Conservation (phyloP, 345 rosid species). For the Moricandia arvensis region DNA sequence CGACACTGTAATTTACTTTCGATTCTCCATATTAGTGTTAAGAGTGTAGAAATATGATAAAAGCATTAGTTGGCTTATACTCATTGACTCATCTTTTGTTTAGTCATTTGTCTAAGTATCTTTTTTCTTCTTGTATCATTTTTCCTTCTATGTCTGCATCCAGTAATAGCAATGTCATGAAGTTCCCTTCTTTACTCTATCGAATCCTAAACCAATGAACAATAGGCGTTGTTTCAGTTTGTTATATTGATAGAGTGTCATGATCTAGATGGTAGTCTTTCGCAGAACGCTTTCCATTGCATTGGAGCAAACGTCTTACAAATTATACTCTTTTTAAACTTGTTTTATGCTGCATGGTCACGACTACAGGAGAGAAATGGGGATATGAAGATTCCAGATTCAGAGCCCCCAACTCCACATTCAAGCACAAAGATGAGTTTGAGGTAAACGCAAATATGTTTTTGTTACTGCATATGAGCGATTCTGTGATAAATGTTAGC, state of each 20-base stretch:
- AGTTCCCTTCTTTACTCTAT: neutral
- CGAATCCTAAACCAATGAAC: neutral
- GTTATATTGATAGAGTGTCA: neutral
- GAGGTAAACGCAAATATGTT: conserved; percentile 53
- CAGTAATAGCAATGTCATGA: neutral
- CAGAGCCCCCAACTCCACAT: conserved; percentile 96
- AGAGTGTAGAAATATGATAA: neutral
- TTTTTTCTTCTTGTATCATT: neutral
- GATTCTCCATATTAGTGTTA: neutral
- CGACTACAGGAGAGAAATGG: conserved; percentile 79
- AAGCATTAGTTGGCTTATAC: neutral
- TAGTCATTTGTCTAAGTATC: neutral
- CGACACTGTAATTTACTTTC: conserved; percentile 31
- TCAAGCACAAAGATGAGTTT: conserved; percentile 75
- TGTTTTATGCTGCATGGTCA: conserved; percentile 16
- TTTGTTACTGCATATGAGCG: conserved; percentile 1
- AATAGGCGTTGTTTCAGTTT: neutral
- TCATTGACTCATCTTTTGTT: neutral
- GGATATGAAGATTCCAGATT: conserved; percentile 75
- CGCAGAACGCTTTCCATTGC: neutral
- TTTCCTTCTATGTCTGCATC: conserved; percentile 1
- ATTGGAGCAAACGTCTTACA: neutral
- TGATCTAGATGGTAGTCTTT: neutral
- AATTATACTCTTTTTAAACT: neutral
- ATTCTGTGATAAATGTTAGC: conserved; percentile 1